Evolutionary conservation across 140 eudicot genomes (phyloP).

Genomic region (Bidens hawaiensis): DNA sequence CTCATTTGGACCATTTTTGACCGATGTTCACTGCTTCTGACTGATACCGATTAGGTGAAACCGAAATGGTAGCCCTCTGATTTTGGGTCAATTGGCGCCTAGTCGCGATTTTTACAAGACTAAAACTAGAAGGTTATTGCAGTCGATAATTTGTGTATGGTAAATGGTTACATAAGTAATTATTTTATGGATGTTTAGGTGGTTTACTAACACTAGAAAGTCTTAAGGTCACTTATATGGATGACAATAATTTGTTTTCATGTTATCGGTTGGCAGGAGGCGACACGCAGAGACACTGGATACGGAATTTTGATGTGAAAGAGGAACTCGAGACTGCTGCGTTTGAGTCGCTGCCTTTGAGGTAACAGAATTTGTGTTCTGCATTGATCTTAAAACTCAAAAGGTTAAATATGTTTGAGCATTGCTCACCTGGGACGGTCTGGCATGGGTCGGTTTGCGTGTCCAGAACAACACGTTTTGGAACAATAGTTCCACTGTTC

Average conservation of each 20-base stretch:
- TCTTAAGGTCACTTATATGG: background rate
- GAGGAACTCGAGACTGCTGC: background rate
- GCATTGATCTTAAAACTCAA: background rate
- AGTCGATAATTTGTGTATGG: no score
- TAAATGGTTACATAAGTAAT: background rate
- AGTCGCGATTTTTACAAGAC: no score
- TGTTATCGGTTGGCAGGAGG: constrained; percentile 19
- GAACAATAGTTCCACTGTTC: constrained; percentile 1
- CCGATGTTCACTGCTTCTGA: no score
- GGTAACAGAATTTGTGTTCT: constrained; percentile 16
- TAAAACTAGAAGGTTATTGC: no score
- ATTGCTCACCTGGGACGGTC: no score
- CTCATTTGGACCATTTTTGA: no score
- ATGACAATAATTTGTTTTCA: background rate
- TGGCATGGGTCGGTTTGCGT: no score
- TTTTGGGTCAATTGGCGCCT: no score
- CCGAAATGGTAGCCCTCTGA: no score
- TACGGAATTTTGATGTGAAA: constrained; percentile 9
- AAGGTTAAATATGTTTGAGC: background rate
- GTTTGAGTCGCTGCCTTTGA: constrained; percentile 7
- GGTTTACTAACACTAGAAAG: no score
- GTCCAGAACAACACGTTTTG: constrained; percentile 3
- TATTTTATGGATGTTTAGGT: background rate
- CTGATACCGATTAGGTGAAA: no score
- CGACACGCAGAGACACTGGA: constrained; percentile 4